Evolutionary conservation across 805 yeast species (phyloP), one percentile per base, ranked within the genome.

Genomic region (Wickerhamiella dianesei): DNA sequence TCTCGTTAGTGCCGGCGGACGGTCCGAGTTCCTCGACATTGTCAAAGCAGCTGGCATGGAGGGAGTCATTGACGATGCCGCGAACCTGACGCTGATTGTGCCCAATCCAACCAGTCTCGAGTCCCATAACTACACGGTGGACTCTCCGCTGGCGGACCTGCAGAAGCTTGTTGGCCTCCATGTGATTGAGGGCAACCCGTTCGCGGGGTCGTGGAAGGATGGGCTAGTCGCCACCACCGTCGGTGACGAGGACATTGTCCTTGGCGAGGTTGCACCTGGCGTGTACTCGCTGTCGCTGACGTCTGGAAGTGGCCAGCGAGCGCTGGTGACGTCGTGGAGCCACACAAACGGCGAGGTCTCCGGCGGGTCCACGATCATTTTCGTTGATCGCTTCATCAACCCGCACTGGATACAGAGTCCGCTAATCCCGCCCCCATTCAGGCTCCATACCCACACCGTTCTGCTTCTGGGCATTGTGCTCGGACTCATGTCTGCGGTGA

Each of bases 101-200:
- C 96, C 97, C 0, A 71, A 80, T 0, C 64, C 75, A 2, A 70
- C 71, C 16, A 75, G 86, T 0, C 59, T 86, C 49, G 54, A 59
- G 8, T 64, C 69, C 50, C 76, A 70, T 35, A 80, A 76, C 53
- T 70, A 74, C 45, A 71, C 75, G 21, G 56, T 64, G 3, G 68
- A 68, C 39, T 71, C 74, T 13, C 51, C 52, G 4, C 40, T 39
- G 3, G 17, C 43, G 14, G 44, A 44, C 18, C 45, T 55, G n/a
- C 52, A 43, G 21, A 32, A 18, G 3, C 73, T 87, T 48, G 64
- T 84, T 36, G 72, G 71, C 44, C 64, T 84, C 44, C 97, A 88
- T 59, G 66, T 85, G 21, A 67, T 88, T 2, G 82, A 83, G 1
- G 73, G 73, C 18, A 67, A 72, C 19, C 74, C 81, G 9, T 44